A percentile compares a stretch with the other conserved stretches of the same genome.
Conservation (phyloP, 306 rosid species). For the Quillaja saponaria region DNA sequence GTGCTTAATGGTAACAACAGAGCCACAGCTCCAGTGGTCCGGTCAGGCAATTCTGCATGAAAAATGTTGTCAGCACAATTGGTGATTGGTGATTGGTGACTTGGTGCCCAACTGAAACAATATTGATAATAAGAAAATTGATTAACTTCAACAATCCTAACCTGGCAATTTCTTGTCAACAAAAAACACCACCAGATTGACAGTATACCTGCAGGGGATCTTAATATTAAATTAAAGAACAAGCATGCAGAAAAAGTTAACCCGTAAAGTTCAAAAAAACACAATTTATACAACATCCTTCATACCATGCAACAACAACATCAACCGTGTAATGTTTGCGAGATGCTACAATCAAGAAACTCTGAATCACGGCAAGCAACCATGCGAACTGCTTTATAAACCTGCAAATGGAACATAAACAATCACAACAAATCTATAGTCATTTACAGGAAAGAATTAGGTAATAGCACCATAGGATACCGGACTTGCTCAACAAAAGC, state of each 20-base stretch:
- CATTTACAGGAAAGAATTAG: not conserved
- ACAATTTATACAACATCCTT: conserved; percentile 2
- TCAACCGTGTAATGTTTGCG: conserved; percentile 99
- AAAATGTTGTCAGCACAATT: conserved; percentile 32
- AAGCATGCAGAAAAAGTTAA: not conserved
- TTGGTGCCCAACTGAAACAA: conserved; percentile 5
- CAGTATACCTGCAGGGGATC: conserved; percentile 77
- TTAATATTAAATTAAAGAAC: conserved; percentile 22
- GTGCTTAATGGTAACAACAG: conserved; percentile 66
- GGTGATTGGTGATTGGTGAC: conserved; percentile 10
- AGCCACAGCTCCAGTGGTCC: conserved; percentile 57
- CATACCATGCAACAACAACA: conserved; percentile 95
- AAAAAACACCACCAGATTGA: conserved; percentile 88
- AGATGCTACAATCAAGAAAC: conserved; percentile 89
- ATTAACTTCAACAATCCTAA: conserved; percentile 32
- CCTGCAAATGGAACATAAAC: conserved; percentile 44
- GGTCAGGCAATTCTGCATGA: conserved; percentile 82
- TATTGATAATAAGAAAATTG: conserved; percentile 6
- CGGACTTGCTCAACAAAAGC: not conserved
- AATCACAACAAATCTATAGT: conserved; percentile 18
- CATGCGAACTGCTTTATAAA: conserved; percentile 79
- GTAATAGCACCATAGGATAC: too few species aligned
- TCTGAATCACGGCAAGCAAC: conserved; percentile 82
- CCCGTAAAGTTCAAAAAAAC: not conserved
- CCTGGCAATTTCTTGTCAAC: conserved; percentile 87